Evolutionary conservation across 1,284 basidiomycete genomes (phyloP), one percentile per base, ranked within the genome.

Genomic region (Paramarasmius palmivorus): DNA sequence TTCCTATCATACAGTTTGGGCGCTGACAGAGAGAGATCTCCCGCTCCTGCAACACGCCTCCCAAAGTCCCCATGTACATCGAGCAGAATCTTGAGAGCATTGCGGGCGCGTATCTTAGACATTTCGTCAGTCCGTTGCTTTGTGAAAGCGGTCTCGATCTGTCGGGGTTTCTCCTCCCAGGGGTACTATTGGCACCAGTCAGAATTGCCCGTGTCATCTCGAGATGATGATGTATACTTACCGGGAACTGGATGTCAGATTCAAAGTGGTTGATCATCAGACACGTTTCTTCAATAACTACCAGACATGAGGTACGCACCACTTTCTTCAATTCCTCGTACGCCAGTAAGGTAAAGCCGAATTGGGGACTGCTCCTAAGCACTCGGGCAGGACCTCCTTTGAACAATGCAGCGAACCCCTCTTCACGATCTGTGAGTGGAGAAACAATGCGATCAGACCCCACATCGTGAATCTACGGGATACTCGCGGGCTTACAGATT

Each of bases 351-450:
- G 96, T 99, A 62, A 95, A 97, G 50, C 93, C 93, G 67, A 95
- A 96, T 68, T 93, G 90, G 54, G 88, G 89, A 65, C 87, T 92
- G 69, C 90, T 93, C 61, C 95, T 82, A 55, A 97, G 74, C 48
- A 98, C 79, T 61, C 95, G 92, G 40, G 96, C 96, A 25, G 92
- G 82, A 49, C 95, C 95, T 50, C 96, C 97, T 73, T 98, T 99
- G 84, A 92, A 99, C 59, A 99, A 77, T 8, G 97, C 96, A 44
- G 75, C 79, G 69, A 92, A 90, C 7, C 92, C 93, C 68, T 95
- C 93, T 71, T 95, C 92, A 15, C 79, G 83, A 65, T 89, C 89
- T 92, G 62, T 50, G 53, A 38, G 52, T 56, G 35, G 56, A 58
- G 55, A 52, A 62, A 50, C 44, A 63, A 25, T 54, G 32, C 26